Evolutionary conservation across 768 basidiomycete genomes (phyloP).

Genomic region (Lactarius psammicola): DNA sequence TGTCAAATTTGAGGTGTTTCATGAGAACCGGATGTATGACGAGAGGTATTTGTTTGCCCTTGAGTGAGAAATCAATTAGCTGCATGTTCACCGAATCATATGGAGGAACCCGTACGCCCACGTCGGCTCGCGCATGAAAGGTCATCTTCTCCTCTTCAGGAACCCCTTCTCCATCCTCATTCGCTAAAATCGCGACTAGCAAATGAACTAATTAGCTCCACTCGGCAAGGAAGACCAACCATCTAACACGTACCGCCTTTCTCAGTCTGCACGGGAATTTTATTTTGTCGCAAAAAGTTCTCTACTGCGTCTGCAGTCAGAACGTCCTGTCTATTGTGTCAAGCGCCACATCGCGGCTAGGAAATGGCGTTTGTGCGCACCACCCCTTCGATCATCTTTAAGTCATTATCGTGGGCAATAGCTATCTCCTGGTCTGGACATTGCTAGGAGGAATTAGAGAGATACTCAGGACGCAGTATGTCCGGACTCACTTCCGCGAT

Average conservation of each 20-base stretch:
- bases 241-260: conserved; percentile 3
- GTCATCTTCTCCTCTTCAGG: background rate
- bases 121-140: conserved; percentile 3
- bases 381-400: too few species aligned
- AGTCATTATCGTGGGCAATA: too few species aligned
- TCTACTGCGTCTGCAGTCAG: background rate
- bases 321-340: conserved; percentile 4
- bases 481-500: background rate
- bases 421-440: too few species aligned
- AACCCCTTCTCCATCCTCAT: background rate
- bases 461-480: too few species aligned
- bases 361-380: too few species aligned
- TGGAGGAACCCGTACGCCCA: background rate
- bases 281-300: conserved; percentile 15
- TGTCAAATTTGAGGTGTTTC: conserved; percentile 6
- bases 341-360: background rate
- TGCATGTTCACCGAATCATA: too few species aligned
- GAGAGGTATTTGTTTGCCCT: conserved; percentile 9
- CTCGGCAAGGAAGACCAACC: background rate
- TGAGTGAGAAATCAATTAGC: background rate
- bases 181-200: conserved; percentile 7
- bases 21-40: conserved; percentile 6
- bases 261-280: background rate
- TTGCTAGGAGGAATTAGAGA: too few species aligned
- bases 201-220: background rate